phyloP scores from a whole-genome alignment of 1,284 basidiomycete genomes.

The Rhodotorula mucilaginosa region DNA sequence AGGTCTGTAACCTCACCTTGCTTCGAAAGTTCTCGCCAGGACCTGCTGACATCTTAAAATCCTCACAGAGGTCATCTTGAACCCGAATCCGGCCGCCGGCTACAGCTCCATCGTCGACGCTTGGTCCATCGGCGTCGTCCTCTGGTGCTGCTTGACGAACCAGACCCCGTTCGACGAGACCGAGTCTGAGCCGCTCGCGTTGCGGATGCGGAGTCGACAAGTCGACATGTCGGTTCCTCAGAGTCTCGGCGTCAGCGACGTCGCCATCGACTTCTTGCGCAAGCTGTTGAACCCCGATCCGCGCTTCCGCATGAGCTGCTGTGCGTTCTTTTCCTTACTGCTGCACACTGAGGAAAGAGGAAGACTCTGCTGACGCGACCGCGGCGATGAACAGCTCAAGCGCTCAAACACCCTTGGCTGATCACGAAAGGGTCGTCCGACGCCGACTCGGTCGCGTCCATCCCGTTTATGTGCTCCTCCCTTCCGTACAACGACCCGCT shows the following conservation, averaged over 20 bases:
- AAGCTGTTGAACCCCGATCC: constrained; percentile 59
- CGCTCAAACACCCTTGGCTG: constrained; percentile 69
- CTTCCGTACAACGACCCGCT: constrained; percentile 17
- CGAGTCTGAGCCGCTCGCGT: constrained; percentile 53
- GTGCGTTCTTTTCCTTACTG: constrained; percentile 27
- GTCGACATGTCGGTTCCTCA: constrained; percentile 37
- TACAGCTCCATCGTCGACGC: constrained; percentile 83
- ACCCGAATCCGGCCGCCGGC: constrained; percentile 60
- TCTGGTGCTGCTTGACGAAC: constrained; percentile 77
- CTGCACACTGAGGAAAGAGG: neutral
- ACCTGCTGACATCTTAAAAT: neutral
- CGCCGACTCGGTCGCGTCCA: neutral
- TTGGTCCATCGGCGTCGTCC: constrained; percentile 89
- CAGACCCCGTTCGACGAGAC: constrained; percentile 68
- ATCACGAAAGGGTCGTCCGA: neutral
- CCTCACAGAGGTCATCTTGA: constrained; percentile 68
- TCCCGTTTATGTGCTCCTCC: constrained; percentile 11
- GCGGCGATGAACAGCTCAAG: constrained; percentile 47
- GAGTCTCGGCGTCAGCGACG: constrained; percentile 48
- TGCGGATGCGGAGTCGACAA: constrained; percentile 39
- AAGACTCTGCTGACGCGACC: neutral
- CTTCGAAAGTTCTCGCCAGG: neutral
- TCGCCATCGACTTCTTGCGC: constrained; percentile 56
- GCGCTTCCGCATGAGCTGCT: constrained; percentile 58
- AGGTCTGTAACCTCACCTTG: neutral